Conservation (phyloP, 169 alveolate species). For the Plasmodium malariae region DNA sequence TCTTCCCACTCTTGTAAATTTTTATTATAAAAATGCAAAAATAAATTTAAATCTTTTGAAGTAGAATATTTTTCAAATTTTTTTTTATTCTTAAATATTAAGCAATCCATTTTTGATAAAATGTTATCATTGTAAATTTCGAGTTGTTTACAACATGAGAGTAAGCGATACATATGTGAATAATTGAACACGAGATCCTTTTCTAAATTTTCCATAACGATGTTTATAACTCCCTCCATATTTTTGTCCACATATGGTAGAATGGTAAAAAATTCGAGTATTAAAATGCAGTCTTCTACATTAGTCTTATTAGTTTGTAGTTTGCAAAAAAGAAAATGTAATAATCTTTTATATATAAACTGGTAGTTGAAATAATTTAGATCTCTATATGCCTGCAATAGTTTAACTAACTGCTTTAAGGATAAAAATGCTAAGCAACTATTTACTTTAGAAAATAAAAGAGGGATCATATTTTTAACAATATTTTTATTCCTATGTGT, state of each 20-base stretch:
- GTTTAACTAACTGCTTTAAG: constrained; percentile 42
- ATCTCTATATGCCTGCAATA: constrained; percentile 55
- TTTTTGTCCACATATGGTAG: constrained; percentile 56
- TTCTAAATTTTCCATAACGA: constrained; percentile 12
- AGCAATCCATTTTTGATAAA: constrained; percentile 39
- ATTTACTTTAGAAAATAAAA: constrained; percentile 62
- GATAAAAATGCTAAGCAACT: constrained; percentile 69
- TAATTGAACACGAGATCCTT: constrained; percentile 18
- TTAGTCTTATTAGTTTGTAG: constrained; percentile 28
- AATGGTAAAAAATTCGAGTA: constrained; percentile 44
- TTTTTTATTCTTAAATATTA: constrained; percentile 42
- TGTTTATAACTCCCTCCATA: constrained; percentile 28
- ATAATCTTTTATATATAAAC: constrained; percentile 48
- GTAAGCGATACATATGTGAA: constrained; percentile 42
- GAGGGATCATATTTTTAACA: constrained; percentile 20
- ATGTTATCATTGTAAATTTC: constrained; percentile 29
- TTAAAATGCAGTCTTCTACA: constrained; percentile 30
- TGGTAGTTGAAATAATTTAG: constrained; percentile 58
- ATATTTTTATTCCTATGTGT: not conserved
- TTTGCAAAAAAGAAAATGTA: constrained; percentile 27
- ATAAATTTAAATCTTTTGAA: constrained; percentile 15
- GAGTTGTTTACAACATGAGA: constrained; percentile 5
- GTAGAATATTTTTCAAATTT: constrained; percentile 34
- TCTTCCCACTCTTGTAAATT: constrained; percentile 61
- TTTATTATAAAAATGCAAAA: constrained; percentile 39